phyloP scores from a whole-genome alignment of 164 flowering plant species.

The Annona cherimola region DNA sequence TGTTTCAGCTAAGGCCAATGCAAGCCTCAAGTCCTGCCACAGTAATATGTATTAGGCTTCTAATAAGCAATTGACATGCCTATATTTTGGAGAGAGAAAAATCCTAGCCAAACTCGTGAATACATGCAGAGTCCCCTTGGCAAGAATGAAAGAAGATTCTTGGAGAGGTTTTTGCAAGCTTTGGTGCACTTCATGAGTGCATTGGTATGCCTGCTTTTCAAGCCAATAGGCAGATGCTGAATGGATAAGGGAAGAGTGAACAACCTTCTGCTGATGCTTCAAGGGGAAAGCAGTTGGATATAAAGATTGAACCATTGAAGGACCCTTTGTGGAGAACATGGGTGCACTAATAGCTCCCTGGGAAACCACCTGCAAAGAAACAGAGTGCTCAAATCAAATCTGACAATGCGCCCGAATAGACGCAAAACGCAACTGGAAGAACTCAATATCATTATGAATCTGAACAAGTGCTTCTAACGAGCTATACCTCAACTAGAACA shows the following conservation, averaged over 20 bases:
- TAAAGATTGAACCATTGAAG: constrained; percentile 72
- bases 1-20: constrained; percentile 33
- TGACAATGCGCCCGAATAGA: not conserved
- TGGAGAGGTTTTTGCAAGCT: no score
- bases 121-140: not conserved
- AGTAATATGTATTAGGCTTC: not conserved
- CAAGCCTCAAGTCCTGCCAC: constrained; percentile 79
- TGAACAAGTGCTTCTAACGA: not conserved
- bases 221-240: not conserved
- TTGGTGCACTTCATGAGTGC: not conserved
- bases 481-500: constrained; percentile 69
- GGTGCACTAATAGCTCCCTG: constrained; percentile 96
- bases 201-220: not conserved
- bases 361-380: constrained; percentile 59
- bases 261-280: constrained; percentile 96
- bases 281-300: constrained; percentile 90
- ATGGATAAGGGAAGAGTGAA: constrained; percentile 8
- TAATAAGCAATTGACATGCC: not conserved
- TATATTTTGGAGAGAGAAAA: not conserved
- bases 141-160: no score
- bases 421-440: not conserved
- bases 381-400: not conserved
- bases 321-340: constrained; percentile 85
- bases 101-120: not conserved
- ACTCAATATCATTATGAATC: not conserved